These are phyloP conservation scores for Talaromyces thailandensis DNA, from an alignment of 495 filamentous ascomycete species.

Conservation along the genomic window DNA sequence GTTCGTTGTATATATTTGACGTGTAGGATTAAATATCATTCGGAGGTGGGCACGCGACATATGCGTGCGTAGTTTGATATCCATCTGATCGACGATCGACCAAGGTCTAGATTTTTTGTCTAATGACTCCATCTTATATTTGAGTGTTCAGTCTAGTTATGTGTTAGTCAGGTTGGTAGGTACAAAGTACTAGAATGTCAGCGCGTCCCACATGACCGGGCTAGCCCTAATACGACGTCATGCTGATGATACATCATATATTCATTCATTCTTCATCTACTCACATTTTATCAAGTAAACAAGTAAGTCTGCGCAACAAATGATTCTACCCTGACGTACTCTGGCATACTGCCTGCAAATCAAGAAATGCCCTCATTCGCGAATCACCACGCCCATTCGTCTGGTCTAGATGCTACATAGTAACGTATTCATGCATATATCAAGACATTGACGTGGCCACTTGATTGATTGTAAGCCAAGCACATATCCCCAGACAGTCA, in stretches of 20 bases:
- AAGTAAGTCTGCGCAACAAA: too few species aligned
- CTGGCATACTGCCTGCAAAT: neutral
- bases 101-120: neutral
- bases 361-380: neutral
- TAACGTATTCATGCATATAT: neutral
- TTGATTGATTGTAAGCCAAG: too few species aligned
- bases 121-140: neutral
- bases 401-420: neutral
- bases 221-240: slow-evolving; percentile 10
- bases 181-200: too few species aligned
- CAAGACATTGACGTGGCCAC: neutral
- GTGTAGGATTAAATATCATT: neutral
- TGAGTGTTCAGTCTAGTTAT: too few species aligned
- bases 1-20: neutral
- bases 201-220: neutral
- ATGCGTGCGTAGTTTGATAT: neutral
- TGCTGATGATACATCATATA: slow-evolving; percentile 9
- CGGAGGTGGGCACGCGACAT: neutral
- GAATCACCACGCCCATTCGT: neutral
- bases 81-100: too few species aligned
- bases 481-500: too few species aligned
- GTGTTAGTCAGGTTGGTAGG: too few species aligned
- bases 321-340: neutral
- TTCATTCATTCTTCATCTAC: neutral
- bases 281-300: too few species aligned